Conservation (phyloP, 2,329 filamentous ascomycete species). For the Ophioceras dolichostomum region DNA sequence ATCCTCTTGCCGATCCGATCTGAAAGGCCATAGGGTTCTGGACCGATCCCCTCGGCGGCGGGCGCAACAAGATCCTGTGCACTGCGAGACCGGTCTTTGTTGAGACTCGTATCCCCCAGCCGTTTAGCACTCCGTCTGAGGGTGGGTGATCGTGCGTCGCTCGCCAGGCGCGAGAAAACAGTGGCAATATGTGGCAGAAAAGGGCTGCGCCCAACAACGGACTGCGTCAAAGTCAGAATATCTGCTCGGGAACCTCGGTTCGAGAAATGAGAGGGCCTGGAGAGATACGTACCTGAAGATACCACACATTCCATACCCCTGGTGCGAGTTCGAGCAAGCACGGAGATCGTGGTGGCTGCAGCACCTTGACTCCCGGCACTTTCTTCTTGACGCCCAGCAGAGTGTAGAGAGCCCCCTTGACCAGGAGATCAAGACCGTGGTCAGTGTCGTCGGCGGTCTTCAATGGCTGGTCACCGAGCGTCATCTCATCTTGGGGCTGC, state of each 20-base stretch:
- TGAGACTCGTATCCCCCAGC: neutral
- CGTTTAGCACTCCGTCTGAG: slow-evolving; percentile 5
- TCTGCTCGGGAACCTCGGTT: no score
- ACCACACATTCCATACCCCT: slow-evolving; percentile 8
- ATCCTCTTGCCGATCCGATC: neutral
- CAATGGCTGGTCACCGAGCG: neutral
- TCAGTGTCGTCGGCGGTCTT: neutral
- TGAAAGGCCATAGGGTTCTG: neutral
- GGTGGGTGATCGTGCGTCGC: slow-evolving; percentile 6
- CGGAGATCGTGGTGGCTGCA: neutral
- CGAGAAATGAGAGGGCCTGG: neutral
- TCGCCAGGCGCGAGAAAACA: slow-evolving; percentile 4
- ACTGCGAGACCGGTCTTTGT: neutral
- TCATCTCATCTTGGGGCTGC: no score
- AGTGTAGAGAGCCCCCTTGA: slow-evolving; percentile 2
- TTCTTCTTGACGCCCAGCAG: slow-evolving; percentile 5
- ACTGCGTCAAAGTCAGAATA: neutral
- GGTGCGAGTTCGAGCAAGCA: slow-evolving; percentile 9
- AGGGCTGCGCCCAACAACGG: neutral
- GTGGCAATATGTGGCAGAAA: no score
- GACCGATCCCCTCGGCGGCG: neutral
- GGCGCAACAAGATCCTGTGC: neutral
- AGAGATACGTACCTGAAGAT: slow-evolving; percentile 6
- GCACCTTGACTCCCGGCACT: slow-evolving; percentile 1
- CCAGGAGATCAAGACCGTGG: neutral